These are phyloP conservation scores for Albizia julibrissin DNA, from an alignment of 306 rosid species.

Conservation along the genomic window DNA sequence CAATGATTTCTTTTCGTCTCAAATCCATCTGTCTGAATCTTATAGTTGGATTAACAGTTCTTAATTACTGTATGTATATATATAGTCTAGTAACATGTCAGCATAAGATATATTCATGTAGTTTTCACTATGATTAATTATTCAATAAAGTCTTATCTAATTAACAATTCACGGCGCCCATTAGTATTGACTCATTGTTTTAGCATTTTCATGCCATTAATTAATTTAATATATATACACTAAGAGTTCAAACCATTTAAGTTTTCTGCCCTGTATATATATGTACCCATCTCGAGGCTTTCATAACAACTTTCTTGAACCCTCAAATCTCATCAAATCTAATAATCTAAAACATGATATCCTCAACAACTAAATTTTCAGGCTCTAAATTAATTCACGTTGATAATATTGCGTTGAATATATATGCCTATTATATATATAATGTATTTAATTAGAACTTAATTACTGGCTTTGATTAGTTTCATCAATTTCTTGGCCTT, in stretches of 20 bases:
- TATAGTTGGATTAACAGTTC: background rate
- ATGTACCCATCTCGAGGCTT: background rate
- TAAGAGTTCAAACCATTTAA: background rate
- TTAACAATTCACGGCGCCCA: slow-evolving; percentile 2
- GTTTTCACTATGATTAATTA: background rate
- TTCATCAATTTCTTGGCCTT: background rate
- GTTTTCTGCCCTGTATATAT: background rate
- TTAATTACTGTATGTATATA: background rate
- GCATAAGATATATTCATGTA: background rate
- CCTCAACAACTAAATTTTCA: background rate
- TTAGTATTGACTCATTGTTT: background rate
- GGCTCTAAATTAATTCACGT: background rate
- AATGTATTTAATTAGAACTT: background rate
- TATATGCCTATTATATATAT: background rate
- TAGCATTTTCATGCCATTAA: background rate
- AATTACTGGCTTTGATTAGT: background rate
- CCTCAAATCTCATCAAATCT: background rate
- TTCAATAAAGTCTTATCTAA: background rate
- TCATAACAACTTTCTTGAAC: background rate
- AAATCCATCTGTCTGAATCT: background rate
- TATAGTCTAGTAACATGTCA: background rate
- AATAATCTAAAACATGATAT: background rate
- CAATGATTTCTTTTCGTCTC: background rate
- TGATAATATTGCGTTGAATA: background rate
- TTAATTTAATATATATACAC: background rate